Percentiles rank a stretch among this genome's conserved stretches.
Evolutionary conservation across 2,329 filamentous ascomycete species (phyloP).

Genomic region (Diaporthe velutina): DNA sequence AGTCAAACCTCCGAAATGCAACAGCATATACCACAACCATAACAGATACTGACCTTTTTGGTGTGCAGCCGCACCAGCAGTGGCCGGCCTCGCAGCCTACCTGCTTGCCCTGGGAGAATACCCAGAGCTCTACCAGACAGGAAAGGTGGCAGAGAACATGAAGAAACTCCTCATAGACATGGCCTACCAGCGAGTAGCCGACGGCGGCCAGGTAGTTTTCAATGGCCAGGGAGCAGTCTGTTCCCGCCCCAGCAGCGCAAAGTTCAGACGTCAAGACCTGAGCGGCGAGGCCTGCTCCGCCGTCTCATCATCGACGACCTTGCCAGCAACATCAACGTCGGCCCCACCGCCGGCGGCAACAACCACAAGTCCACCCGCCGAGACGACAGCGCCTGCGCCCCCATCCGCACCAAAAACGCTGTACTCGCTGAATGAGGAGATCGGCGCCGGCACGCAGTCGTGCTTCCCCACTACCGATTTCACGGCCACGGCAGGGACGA

Average conservation of each 20-base stretch:
- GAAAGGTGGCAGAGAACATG: constrained; percentile 26
- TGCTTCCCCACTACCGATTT: constrained; percentile 4
- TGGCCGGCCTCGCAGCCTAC: constrained; percentile 24
- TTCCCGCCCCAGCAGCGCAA: constrained; percentile 5
- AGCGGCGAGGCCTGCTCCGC: constrained; percentile 23
- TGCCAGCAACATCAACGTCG: background rate
- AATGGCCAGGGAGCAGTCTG: constrained; percentile 22
- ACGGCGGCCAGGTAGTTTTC: background rate
- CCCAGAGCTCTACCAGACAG: constrained; percentile 20
- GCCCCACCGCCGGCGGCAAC: background rate
- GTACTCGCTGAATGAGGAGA: constrained; percentile 10
- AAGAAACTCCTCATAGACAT: constrained; percentile 23
- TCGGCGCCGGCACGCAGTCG: background rate
- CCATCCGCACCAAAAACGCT: background rate
- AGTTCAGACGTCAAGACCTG: constrained; percentile 14
- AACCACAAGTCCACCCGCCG: background rate
- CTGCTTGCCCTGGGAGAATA: constrained; percentile 23
- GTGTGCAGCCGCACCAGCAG: background rate
- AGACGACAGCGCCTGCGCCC: background rate
- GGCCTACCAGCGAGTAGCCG: background rate
- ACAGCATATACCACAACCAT: background rate
- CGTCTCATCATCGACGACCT: background rate
- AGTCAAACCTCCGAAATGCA: background rate
- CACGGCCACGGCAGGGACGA: background rate
- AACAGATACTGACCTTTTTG: background rate